Base-by-base conservation (phyloP, 164 flowering plant species). In the Vitis cinerea region DNA sequence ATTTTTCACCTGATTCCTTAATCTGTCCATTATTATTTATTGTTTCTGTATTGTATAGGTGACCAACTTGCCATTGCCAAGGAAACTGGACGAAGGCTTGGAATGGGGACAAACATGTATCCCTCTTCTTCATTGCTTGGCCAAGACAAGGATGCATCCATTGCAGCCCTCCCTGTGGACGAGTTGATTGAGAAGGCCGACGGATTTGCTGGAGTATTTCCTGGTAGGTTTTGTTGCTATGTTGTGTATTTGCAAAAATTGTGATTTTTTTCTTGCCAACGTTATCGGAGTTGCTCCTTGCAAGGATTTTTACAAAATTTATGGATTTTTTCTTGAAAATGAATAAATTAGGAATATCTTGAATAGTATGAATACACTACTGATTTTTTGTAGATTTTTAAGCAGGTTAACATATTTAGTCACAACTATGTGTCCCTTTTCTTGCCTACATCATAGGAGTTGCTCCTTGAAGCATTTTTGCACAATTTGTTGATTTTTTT, bases 81-180 rank as follows among this genome's bases (percentile, higher is more conserved):
- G 77, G 87, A 83, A 78, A 83, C 84, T 61, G 84, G 86, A 1
- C 57, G 84, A 19, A 81, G 87, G 65, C 86, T 83, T 73, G 86
- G 86, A 67, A 83, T 83, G 84, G 86, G 86, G 55, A 81, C 84
- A 72, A 83, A 83, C 69, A 83, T 83, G 86, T 83, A 83, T 60
- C 86, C 86, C 1, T 83, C 86, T 37, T 78, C 86, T 44, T 70
- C 87, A 37, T 70, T 83, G 69, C 84, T 83, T 10, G 84, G 84
- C 31, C 68, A 70, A 47, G 70, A 79, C 67, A 81, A 80, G 72
- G 83, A 81, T 72, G 75, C 80, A 27, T 69, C 79, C 12, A 70
- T 83, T 61, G 81, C 83, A 47, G 47, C 87, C 2, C 81, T 83
- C 59, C 87, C 83, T 50, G 82, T 83, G 14, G 86, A 83, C 63